Percentiles rank a stretch among this genome's conserved stretches.
These are phyloP conservation scores for Eucalyptus cloeziana DNA, from an alignment of 345 rosid species.

Conservation along the genomic window DNA sequence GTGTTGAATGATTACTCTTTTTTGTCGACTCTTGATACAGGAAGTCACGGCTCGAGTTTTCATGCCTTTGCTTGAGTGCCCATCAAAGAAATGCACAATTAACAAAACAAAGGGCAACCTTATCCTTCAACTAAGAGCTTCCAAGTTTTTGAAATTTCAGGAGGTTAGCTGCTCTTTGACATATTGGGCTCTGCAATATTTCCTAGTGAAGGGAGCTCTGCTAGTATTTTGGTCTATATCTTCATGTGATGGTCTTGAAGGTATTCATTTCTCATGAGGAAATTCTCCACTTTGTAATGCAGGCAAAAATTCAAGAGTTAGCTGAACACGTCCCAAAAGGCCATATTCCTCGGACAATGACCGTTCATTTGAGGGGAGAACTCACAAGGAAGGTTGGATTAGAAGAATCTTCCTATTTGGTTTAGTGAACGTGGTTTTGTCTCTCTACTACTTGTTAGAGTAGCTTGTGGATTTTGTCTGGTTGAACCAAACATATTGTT, in stretches of 20 bases:
- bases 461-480: not conserved
- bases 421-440: not conserved
- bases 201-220: not conserved
- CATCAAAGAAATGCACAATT: slow-evolving; percentile 50
- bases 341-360: slow-evolving; percentile 94
- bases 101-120: slow-evolving; percentile 73
- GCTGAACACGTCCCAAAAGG: slow-evolving; percentile 99
- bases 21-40: slow-evolving; percentile 18
- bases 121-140: slow-evolving; percentile 96
- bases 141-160: slow-evolving; percentile 92
- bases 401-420: not conserved
- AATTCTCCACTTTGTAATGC: not conserved
- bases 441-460: not conserved
- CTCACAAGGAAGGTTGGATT: slow-evolving; percentile 81
- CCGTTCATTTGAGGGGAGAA: slow-evolving; percentile 95
- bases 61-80: slow-evolving; percentile 93
- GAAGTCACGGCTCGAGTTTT: slow-evolving; percentile 91
- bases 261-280: not conserved
- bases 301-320: slow-evolving; percentile 99
- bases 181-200: not conserved
- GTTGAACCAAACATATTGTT: not conserved
- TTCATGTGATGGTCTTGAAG: not conserved
- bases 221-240: not conserved
- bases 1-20: not conserved
- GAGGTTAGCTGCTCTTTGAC: slow-evolving; percentile 42